Conservation (phyloP, 441 rosid genomes). For the Syzygium syzygioides region DNA sequence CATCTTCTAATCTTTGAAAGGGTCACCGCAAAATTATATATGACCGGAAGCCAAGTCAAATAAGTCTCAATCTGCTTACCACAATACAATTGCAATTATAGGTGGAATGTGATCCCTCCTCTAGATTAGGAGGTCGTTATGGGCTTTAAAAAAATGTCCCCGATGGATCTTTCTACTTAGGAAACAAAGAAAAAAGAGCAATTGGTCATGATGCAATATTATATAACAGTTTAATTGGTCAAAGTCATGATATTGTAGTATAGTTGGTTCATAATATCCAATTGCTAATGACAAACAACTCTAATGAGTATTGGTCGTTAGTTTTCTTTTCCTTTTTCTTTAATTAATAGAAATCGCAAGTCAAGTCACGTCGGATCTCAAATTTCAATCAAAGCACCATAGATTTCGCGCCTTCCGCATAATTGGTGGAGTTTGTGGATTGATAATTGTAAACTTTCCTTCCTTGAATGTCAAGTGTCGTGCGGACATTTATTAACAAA, state of each 20-base stretch:
- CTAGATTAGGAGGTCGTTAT: neutral
- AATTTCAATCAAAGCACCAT: too few relatives aligned
- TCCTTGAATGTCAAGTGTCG: too few relatives aligned
- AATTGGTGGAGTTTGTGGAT: neutral
- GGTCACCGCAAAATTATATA: neutral
- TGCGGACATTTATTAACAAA: neutral
- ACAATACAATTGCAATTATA: neutral
- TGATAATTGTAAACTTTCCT: neutral
- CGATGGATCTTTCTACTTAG: neutral
- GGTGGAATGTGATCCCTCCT: neutral
- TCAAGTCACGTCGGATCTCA: neutral
- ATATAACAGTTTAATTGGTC: neutral
- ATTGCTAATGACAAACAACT: neutral
- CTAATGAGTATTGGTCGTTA: neutral
- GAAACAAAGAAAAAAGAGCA: neutral
- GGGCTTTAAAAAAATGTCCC: neutral
- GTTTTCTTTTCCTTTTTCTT: neutral
- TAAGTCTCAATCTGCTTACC: neutral
- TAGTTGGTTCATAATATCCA: neutral
- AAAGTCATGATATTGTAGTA: neutral
- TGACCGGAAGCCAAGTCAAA: neutral
- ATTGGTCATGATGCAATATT: neutral
- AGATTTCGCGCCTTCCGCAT: neutral
- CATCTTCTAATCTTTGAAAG: neutral
- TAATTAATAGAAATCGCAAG: neutral